These are phyloP conservation scores for Olyra latifolia DNA, from an alignment of 176 grass and related monocot genomes.

Conservation along the genomic window DNA sequence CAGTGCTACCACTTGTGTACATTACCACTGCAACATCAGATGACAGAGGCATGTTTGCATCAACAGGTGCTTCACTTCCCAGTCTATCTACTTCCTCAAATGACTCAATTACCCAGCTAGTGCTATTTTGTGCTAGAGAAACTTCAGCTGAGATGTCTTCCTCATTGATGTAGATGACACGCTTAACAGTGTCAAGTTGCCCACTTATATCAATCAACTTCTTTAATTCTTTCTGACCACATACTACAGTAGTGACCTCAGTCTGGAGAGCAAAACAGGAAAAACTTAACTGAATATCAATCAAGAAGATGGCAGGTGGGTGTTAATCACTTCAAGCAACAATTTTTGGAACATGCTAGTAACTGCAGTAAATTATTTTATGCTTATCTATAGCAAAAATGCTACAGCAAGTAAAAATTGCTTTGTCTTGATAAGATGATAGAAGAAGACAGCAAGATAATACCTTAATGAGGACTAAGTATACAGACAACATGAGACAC, in stretches of 20 bases:
- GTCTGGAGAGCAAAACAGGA: conserved; percentile 57
- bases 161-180: conserved; percentile 82
- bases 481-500: conserved; percentile 1
- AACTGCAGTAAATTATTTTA: neutral
- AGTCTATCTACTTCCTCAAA: conserved; percentile 70
- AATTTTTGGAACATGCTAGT: neutral
- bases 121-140: conserved; percentile 63
- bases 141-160: conserved; percentile 65
- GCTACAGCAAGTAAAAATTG: neutral
- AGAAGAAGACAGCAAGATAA: conserved; percentile 19
- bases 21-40: conserved; percentile 91
- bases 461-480: neutral
- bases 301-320: neutral
- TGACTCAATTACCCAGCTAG: conserved; percentile 58
- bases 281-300: conserved; percentile 18
- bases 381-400: conserved; percentile 4
- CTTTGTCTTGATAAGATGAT: conserved; percentile 1
- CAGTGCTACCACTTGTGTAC: conserved; percentile 99
- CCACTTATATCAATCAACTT: conserved; percentile 83
- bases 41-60: conserved; percentile 60
- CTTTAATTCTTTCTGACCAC: conserved; percentile 88
- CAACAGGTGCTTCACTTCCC: conserved; percentile 67
- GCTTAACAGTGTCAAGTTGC: conserved; percentile 76
- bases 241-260: conserved; percentile 88
- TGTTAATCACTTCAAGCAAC: neutral